A percentile compares a stretch with the other conserved stretches of the same genome.
Evolutionary conservation across 371 early-diverging fungal genomes (phyloP).

Genomic region (Lichtheimia corymbifera): DNA sequence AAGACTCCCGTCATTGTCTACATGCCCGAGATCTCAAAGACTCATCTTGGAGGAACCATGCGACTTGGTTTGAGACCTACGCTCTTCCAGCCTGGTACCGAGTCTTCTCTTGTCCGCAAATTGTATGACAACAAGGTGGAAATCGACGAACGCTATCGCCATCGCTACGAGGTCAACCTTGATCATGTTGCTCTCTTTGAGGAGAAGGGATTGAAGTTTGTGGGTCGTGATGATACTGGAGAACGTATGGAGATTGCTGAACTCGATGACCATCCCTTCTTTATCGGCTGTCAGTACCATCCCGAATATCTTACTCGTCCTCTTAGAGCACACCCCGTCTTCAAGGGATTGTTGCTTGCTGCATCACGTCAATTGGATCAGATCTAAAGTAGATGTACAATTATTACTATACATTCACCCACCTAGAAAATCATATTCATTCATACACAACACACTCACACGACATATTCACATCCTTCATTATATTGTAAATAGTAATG

Average conservation of each 20-base stretch:
- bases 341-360: constrained; percentile 92
- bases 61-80: constrained; percentile 92
- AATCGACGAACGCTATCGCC: constrained; percentile 97
- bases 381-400: constrained; percentile 21
- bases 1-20: constrained; percentile 83
- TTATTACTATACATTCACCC: neutral
- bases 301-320: constrained; percentile 99
- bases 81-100: constrained; percentile 73
- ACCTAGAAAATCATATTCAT: neutral
- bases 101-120: constrained; percentile 51
- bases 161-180: constrained; percentile 98
- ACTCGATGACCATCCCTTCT: constrained; percentile 92
- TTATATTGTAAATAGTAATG: neutral
- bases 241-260: constrained; percentile 98
- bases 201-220: constrained; percentile 83
- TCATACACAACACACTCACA: neutral
- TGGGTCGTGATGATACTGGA: constrained; percentile 93
- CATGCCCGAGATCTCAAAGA: constrained; percentile 96
- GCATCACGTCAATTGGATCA: constrained; percentile 53
- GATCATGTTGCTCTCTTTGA: constrained; percentile 79
- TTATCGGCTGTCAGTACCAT: constrained; percentile 98
- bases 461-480: neutral
- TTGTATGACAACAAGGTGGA: constrained; percentile 71
- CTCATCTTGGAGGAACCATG: constrained; percentile 98
- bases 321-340: constrained; percentile 89